A percentile compares a stretch with the other conserved stretches of the same genome.
These are phyloP conservation scores for Pseudogymnoascus verrucosus DNA, from an alignment of 2,329 filamentous ascomycete species.

Conservation along the genomic window DNA sequence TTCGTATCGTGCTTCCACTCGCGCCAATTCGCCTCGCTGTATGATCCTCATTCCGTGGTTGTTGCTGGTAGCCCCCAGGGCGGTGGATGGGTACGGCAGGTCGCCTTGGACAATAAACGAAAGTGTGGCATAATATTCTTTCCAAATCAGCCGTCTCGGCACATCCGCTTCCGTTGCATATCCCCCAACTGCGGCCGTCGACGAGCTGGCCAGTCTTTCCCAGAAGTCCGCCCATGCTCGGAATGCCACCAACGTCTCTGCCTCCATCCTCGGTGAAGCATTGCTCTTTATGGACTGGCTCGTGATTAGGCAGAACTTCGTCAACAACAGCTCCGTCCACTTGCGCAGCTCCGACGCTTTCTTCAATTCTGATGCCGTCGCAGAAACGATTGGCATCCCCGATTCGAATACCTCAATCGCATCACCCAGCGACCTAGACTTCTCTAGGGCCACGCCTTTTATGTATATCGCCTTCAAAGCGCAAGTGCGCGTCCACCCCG, in stretches of 20 bases:
- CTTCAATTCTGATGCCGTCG: slow-evolving; percentile 41
- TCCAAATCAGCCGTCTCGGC: slow-evolving; percentile 66
- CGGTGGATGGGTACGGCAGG: slow-evolving; percentile 48
- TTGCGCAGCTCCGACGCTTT: slow-evolving; percentile 59
- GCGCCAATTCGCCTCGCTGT: slow-evolving; percentile 69
- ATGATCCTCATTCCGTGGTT: slow-evolving; percentile 51
- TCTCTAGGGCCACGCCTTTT: slow-evolving; percentile 56
- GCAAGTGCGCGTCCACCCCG: slow-evolving; percentile 76
- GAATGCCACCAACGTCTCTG: slow-evolving; percentile 48
- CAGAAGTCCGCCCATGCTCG: slow-evolving; percentile 66
- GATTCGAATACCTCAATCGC: slow-evolving; percentile 61
- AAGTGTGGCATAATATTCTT: slow-evolving; percentile 72
- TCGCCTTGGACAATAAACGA: slow-evolving; percentile 66
- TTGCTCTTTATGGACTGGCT: slow-evolving; percentile 49
- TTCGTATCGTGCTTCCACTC: slow-evolving; percentile 74
- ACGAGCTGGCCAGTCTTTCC: slow-evolving; percentile 38
- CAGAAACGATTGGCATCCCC: slow-evolving; percentile 54
- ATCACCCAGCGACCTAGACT: slow-evolving; percentile 42
- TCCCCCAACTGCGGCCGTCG: slow-evolving; percentile 42
- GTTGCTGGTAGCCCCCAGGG: slow-evolving; percentile 31
- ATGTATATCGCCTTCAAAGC: slow-evolving; percentile 72
- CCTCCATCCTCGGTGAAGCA: slow-evolving; percentile 42
- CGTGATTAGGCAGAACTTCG: slow-evolving; percentile 64
- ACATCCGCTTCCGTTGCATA: slow-evolving; percentile 52
- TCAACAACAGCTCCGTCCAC: slow-evolving; percentile 73